Percentiles rank a stretch among this genome's conserved stretches.
Conservation (phyloP, 2,329 filamentous ascomycete species). For the Pseudogymnoascus sp. region DNA sequence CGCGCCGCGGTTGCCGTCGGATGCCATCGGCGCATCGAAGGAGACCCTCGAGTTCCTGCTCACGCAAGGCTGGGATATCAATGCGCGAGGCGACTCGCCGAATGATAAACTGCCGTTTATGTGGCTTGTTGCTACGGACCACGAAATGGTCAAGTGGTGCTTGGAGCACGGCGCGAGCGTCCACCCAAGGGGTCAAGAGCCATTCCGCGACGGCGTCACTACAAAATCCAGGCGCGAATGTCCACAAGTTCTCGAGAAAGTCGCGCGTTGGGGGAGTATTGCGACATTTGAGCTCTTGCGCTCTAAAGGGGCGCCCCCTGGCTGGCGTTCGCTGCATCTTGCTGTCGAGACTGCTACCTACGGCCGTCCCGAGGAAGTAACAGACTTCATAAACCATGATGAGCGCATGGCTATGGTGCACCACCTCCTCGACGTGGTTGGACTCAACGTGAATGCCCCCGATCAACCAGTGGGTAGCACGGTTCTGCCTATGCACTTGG, state of each 20-base stretch:
- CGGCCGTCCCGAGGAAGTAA: no score
- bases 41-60: constrained; percentile 11
- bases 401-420: constrained; percentile 1
- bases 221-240: neutral
- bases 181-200: neutral
- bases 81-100: neutral
- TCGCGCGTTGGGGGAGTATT: neutral
- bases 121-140: constrained; percentile 6
- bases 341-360: neutral
- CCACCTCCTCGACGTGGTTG: constrained; percentile 3
- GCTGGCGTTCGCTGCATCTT: neutral
- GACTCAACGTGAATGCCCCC: constrained; percentile 3
- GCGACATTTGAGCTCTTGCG: neutral
- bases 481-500: neutral
- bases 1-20: neutral
- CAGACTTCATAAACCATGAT: no score
- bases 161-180: constrained; percentile 8
- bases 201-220: neutral
- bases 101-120: constrained; percentile 5
- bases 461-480: neutral
- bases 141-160: constrained; percentile 10
- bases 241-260: neutral
- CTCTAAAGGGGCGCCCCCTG: neutral
- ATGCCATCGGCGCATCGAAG: neutral
- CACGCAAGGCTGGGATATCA: constrained; percentile 11